Evolutionary conservation across 2,329 filamentous ascomycete genomes (phyloP).

Genomic region (Cordyceps militaris): DNA sequence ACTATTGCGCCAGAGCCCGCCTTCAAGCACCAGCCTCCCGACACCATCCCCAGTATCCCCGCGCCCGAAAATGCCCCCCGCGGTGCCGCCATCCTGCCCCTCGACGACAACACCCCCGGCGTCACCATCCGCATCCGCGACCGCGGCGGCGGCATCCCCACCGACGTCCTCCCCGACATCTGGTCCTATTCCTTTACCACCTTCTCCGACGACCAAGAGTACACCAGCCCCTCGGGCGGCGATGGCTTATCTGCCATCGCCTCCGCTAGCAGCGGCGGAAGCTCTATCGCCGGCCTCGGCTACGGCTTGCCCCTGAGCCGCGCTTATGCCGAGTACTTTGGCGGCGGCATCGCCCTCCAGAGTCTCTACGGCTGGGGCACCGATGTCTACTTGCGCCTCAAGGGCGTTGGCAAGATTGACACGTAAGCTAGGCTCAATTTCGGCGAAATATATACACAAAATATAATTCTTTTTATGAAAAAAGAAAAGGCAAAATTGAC

Average conservation of each 20-base stretch:
- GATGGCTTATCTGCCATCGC: conserved; percentile 68
- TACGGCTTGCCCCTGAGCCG: conserved; percentile 87
- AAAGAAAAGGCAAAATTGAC: too few species aligned
- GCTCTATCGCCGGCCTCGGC: conserved; percentile 84
- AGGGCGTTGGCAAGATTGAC: conserved; percentile 52
- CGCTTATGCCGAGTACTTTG: conserved; percentile 97
- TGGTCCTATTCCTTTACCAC: conserved; percentile 99
- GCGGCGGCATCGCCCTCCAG: conserved; percentile 90
- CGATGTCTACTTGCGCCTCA: conserved; percentile 60
- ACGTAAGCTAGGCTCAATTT: conserved; percentile 13
- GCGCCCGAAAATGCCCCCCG: conserved; percentile 29
- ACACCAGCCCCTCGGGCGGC: conserved; percentile 33
- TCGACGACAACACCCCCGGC: conserved; percentile 64
- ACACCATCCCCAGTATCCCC: conserved; percentile 22
- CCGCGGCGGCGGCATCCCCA: conserved; percentile 85
- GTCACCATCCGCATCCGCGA: conserved; percentile 95
- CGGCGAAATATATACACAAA: not conserved
- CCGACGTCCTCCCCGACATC: conserved; percentile 75
- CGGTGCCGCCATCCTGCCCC: conserved; percentile 43
- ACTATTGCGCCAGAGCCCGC: conserved; percentile 72
- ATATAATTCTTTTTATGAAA: not conserved
- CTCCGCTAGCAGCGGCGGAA: conserved; percentile 61
- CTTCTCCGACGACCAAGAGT: conserved; percentile 58
- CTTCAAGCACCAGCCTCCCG: conserved; percentile 22
- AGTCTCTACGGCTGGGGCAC: conserved; percentile 89